Evolutionary conservation across 371 early-diverging fungal genomes (phyloP), one percentile per base, ranked within the genome.

Genomic region (Coemansia sp.): DNA sequence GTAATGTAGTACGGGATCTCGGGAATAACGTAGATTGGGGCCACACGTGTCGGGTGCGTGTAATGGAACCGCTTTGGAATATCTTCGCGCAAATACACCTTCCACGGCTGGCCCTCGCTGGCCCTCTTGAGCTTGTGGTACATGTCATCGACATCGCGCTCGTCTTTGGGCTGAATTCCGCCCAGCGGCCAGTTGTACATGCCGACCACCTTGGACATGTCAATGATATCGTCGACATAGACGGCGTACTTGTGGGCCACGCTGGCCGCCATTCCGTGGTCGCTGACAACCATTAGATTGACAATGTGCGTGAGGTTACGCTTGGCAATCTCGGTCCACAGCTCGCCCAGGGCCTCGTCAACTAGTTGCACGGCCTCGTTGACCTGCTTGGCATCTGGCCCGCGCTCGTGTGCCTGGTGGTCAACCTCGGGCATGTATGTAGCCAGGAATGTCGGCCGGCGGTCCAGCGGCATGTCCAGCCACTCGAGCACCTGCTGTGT

Each of bases 221-320:
- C 84, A 40, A 89, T 78, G 26, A 81, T 78, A 54, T 93, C 91
- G 54, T 93, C 95, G 55, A 94, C 80, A 67, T 84, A 91, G 38
- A 94, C 84, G n/a, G 85, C 77, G 52, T 83, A 73, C n/a, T 81
- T 65, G 5, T 76, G 68, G 13, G 76, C 69, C 1, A 69, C 77
- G 38, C 79, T 59, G n/a, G 63, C 67, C 6, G 92, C 82, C 96
- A 97, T 96, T 1, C 98, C 96, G 62, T 96, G 98, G 74, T 96
- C 96, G 61, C 93, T 86, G 10, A 94, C 93, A 30, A 96, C 70
- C n/a, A 97, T 81, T 13, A 94, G 56, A 70, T 96, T 89, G 34
- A 90, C 87, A 35, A 84, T 76, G 1, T 83, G 54, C 39, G 84
- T 82, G 43, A 93, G 63, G 36, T 86, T 84, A 43, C 91, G 80